These are phyloP conservation scores for Ashbya aceris DNA, from an alignment of 1,139 yeast genomes.

Conservation along the genomic window DNA sequence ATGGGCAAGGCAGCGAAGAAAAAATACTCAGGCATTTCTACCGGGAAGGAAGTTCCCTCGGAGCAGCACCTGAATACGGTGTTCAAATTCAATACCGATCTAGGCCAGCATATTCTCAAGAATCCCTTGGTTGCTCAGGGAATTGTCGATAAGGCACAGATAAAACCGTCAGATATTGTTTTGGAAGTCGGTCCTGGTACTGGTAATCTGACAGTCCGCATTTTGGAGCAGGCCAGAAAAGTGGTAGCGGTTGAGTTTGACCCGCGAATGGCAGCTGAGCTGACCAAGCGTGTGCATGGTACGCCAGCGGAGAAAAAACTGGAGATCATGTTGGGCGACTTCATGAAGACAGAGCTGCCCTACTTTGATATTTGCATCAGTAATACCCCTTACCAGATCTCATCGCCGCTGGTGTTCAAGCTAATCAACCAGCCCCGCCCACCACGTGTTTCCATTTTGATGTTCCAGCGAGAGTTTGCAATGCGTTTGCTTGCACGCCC, in stretches of 20 bases:
- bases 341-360: constrained; percentile 91
- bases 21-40: constrained; percentile 28
- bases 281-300: constrained; percentile 95
- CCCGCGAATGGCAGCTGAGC: constrained; percentile 98
- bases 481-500: constrained; percentile 88
- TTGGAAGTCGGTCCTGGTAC: constrained; percentile 99
- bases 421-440: constrained; percentile 85
- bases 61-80: constrained; percentile 71
- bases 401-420: constrained; percentile 92
- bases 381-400: constrained; percentile 95
- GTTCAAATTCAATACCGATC: constrained; percentile 89
- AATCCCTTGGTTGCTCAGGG: constrained; percentile 97
- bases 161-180: constrained; percentile 85
- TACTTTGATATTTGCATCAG: constrained; percentile 94
- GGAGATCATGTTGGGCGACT: constrained; percentile 88
- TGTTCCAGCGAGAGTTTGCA: constrained; percentile 98
- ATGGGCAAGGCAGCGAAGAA: constrained; percentile 32
- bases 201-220: constrained; percentile 90
- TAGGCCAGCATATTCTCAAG: constrained; percentile 94
- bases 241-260: constrained; percentile 97
- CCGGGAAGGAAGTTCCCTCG: constrained; percentile 48
- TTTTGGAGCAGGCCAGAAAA: constrained; percentile 73
- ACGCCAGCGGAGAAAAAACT: constrained; percentile 86
- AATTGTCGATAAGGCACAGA: constrained; percentile 90
- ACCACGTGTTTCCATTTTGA: constrained; percentile 87